Conservation (phyloP, 768 basidiomycete genomes). For the Suillus spraguei region DNA sequence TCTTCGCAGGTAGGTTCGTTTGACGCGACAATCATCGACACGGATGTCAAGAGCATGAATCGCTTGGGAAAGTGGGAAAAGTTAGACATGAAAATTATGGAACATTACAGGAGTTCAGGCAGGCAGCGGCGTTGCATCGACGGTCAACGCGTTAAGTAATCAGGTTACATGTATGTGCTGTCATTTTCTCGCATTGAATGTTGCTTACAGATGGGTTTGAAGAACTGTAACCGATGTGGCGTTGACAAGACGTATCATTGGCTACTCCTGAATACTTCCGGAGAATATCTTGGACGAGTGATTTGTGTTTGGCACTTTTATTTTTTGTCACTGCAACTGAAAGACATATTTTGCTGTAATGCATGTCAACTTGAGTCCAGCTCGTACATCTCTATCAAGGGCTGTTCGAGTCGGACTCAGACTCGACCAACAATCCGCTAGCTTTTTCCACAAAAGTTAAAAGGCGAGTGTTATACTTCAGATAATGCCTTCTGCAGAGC, state of each 20-base stretch:
- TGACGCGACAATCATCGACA: slow-evolving; percentile 47
- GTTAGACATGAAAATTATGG: no score
- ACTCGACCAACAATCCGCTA: neutral
- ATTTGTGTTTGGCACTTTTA: neutral
- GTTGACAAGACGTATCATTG: no score
- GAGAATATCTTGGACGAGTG: slow-evolving; percentile 40
- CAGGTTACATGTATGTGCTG: no score
- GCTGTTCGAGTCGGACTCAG: neutral
- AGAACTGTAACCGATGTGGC: no score
- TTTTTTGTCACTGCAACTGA: neutral
- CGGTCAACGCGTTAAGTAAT: no score
- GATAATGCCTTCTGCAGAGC: neutral
- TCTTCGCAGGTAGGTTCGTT: slow-evolving; percentile 22
- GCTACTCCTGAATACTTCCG: no score
- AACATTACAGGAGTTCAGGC: no score
- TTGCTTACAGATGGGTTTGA: no score
- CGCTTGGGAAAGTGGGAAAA: no score
- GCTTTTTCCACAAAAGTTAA: neutral
- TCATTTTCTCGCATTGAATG: no score
- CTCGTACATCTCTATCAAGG: neutral
- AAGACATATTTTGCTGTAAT: neutral
- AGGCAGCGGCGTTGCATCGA: no score
- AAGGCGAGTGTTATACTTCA: neutral
- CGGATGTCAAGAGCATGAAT: no score
- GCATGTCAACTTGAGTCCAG: neutral